These are phyloP conservation scores for Leishmania braziliensis DNA, from an alignment of 208 protist species.

Conservation along the genomic window DNA sequence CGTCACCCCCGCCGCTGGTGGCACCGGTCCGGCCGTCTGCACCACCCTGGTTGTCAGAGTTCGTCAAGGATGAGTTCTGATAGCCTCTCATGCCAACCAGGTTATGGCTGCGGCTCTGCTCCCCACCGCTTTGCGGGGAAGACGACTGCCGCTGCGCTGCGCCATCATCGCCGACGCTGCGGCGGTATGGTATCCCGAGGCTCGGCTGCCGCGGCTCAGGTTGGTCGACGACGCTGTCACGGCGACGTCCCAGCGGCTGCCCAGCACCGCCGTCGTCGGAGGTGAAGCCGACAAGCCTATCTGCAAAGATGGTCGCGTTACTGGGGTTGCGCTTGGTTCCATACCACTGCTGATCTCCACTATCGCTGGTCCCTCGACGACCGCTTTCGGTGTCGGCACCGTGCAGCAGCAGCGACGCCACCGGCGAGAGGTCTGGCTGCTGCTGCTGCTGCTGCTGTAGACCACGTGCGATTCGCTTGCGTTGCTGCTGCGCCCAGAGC, in stretches of 20 bases:
- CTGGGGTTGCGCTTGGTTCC: neutral
- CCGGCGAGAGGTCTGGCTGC: neutral
- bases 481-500: conserved; percentile 32
- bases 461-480: conserved; percentile 26
- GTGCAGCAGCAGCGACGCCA: neutral
- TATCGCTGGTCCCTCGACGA: neutral
- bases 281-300: conserved; percentile 26
- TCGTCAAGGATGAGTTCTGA: neutral
- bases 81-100: neutral
- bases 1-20: neutral
- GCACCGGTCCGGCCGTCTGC: neutral
- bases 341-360: neutral
- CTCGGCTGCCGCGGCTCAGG: neutral
- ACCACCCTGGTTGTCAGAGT: neutral
- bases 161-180: neutral
- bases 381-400: neutral
- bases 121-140: neutral
- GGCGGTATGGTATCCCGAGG: neutral
- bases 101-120: neutral
- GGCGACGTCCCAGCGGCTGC: conserved; percentile 1
- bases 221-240: neutral
- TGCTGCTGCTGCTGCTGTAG: conserved; percentile 22
- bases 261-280: conserved; percentile 11
- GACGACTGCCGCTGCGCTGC: neutral
- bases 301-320: neutral